Conservation (phyloP, 176 grass and related monocot species). For the Triticum urartu region DNA sequence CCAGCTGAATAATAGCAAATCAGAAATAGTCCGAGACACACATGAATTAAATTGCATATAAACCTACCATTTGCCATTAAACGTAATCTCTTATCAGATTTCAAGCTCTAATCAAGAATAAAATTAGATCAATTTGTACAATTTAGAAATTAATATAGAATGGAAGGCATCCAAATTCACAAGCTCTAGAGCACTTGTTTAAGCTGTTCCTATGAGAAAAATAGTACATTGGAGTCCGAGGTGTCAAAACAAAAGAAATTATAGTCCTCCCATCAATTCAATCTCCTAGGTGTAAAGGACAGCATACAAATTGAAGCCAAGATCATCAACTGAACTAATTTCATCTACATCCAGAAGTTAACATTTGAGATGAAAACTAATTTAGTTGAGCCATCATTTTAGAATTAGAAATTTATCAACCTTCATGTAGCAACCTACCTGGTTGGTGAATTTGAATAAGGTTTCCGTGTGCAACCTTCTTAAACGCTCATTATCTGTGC, state of each 20-base stretch:
- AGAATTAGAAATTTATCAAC: not conserved
- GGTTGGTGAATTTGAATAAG: constrained; percentile 75
- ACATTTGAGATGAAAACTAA: not conserved
- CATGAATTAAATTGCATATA: not conserved
- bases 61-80: not conserved
- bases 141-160: not conserved
- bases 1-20: constrained; percentile 48
- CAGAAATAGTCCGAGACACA: not conserved
- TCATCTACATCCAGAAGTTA: not conserved
- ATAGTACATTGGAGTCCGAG: not conserved
- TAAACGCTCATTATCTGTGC: constrained; percentile 72
- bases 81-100: constrained; percentile 1
- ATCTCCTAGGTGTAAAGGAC: constrained; percentile 7
- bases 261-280: not conserved
- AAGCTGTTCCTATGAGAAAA: not conserved
- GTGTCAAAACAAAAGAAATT: not conserved
- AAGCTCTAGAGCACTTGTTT: not conserved
- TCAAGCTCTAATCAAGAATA: not conserved
- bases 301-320: not conserved
- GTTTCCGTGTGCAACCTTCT: constrained; percentile 66
- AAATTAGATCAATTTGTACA: constrained; percentile 1
- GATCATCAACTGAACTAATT: not conserved
- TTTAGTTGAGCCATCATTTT: not conserved
- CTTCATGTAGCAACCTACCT: constrained; percentile 46
- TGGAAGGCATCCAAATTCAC: not conserved